phyloP scores from a whole-genome alignment of 192 early-diverging fungal genomes.

The Mortierella claussenii region DNA sequence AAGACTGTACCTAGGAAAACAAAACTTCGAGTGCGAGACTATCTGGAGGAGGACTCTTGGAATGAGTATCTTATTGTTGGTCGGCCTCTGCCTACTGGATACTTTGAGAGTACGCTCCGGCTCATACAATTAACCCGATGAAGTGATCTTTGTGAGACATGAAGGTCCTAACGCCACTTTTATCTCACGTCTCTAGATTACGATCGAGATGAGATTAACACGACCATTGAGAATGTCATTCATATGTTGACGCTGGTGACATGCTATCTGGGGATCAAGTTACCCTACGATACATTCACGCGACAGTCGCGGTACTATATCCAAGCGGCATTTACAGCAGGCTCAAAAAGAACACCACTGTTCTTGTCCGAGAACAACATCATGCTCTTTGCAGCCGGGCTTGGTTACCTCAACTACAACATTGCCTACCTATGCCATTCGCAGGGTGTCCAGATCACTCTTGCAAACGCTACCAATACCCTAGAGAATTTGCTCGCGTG shows the following conservation, averaged over 20 bases:
- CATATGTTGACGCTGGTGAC: slow-evolving; percentile 60
- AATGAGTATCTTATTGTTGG: slow-evolving; percentile 54
- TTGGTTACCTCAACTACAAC: slow-evolving; percentile 67
- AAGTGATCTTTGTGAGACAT: too few relatives aligned
- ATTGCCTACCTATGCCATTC: slow-evolving; percentile 68
- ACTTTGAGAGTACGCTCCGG: slow-evolving; percentile 55
- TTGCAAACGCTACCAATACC: slow-evolving; percentile 58
- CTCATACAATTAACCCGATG: too few relatives aligned
- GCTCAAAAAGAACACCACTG: slow-evolving; percentile 54
- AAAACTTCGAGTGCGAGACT: slow-evolving; percentile 45
- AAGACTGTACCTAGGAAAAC: slow-evolving; percentile 19
- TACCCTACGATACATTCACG: slow-evolving; percentile 55
- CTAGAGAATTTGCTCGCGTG: slow-evolving; percentile 60
- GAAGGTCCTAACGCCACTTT: background rate
- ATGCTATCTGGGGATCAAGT: slow-evolving; percentile 64
- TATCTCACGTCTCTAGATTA: slow-evolving; percentile 32
- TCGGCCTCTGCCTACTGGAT: slow-evolving; percentile 46
- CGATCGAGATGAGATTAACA: slow-evolving; percentile 61
- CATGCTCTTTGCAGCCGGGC: slow-evolving; percentile 53
- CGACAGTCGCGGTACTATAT: slow-evolving; percentile 34
- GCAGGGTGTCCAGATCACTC: slow-evolving; percentile 62
- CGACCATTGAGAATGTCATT: slow-evolving; percentile 63
- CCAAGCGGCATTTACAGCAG: slow-evolving; percentile 18
- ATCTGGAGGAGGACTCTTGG: slow-evolving; percentile 50
- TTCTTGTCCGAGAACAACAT: slow-evolving; percentile 58